Conservation (phyloP, 108 stramenopile species). For the Conticribra weissflogii region DNA sequence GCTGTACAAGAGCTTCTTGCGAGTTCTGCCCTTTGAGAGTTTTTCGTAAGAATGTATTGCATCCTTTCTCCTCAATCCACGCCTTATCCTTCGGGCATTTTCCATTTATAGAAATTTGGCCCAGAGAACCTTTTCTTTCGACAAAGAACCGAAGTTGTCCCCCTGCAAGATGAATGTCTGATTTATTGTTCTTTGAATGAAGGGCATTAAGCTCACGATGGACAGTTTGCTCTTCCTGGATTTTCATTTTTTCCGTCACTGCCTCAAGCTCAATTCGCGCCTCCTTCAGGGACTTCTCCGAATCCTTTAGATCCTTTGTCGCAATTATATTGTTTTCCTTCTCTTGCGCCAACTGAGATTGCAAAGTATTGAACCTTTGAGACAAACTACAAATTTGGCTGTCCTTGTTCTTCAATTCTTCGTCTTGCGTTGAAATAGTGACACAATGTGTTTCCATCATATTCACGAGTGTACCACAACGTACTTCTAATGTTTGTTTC, state of each 20-base stretch:
- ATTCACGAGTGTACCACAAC: conserved; percentile 77
- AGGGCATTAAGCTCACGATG: conserved; percentile 27
- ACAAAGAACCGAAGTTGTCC: conserved; percentile 55
- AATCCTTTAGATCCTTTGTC: conserved; percentile 22
- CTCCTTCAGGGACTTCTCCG: conserved; percentile 48
- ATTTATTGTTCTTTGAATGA: conserved; percentile 32
- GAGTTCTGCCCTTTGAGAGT: conserved; percentile 60
- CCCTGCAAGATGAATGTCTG: conserved; percentile 32
- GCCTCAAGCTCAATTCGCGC: conserved; percentile 45
- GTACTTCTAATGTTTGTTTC: conserved; percentile 65
- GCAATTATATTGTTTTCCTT: conserved; percentile 43
- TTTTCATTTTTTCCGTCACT: conserved; percentile 37
- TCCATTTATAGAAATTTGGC: conserved; percentile 45
- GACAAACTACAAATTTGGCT: conserved; percentile 57
- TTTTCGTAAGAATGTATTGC: conserved; percentile 56
- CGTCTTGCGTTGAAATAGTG: conserved; percentile 59
- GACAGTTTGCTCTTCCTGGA: conserved; percentile 40
- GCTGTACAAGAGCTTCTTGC: conserved; percentile 61
- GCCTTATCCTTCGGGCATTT: conserved; percentile 52
- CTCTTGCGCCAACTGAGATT: conserved; percentile 62
- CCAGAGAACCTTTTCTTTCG: conserved; percentile 48
- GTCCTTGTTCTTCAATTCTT: conserved; percentile 74
- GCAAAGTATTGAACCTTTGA: conserved; percentile 61
- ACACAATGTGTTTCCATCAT: conserved; percentile 85
- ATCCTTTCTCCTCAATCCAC: conserved; percentile 58